Evolutionary conservation across 2,329 filamentous ascomycete species (phyloP), one percentile per base, ranked within the genome.

Genomic region (Sporothrix brunneoviolacea): DNA sequence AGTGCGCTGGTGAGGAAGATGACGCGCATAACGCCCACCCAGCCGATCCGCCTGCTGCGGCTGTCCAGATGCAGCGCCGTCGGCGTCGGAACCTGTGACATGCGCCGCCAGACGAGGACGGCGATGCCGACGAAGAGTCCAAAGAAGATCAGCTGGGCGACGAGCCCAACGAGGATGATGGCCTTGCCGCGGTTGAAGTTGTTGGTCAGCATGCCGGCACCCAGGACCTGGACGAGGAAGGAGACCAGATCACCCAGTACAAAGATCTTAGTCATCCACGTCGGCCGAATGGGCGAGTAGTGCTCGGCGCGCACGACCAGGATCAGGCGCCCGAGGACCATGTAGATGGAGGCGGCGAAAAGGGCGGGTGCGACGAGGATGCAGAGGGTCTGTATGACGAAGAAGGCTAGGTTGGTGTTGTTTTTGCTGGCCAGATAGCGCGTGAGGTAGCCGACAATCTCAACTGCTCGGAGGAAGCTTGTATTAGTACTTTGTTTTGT

Each of bases 261-360:
- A 47, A 75, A 77, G 24, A 75, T 61, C 46, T 70, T 72, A 6
- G 73, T 75, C 4, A 75, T 57, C 65, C 68, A 72, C 62, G 0
- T 60, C 50, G 16, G 65, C 62, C 7, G 67, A 70, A 30, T 70
- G 50, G 12, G 35, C 8, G 35, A 48, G 22, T 22, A 35, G 24
- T 45, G 42, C 13, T 45, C 42, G 18, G 63, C 68, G 19, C 64
- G 64, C 3, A 71, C 64, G 43, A 65, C 63, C 15, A 60, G 60
- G 48, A 75, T 69, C 22, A 74, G 57, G 15, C 74, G 65, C 8
- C 70, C 71, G 3, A 76, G 67, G 10, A 68, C 67, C 72, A 76
- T 76, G 65, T 77, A 76, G 39, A 76, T 69, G 12, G 71, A 68
- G 2, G 74, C 73, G 24, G 73, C 72, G 60, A 71, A 73, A 37